A percentile compares a stretch with the other conserved stretches of the same genome.
Evolutionary conservation across 1,284 basidiomycete genomes (phyloP).

Genomic region (Ustanciosporium gigantosporum): DNA sequence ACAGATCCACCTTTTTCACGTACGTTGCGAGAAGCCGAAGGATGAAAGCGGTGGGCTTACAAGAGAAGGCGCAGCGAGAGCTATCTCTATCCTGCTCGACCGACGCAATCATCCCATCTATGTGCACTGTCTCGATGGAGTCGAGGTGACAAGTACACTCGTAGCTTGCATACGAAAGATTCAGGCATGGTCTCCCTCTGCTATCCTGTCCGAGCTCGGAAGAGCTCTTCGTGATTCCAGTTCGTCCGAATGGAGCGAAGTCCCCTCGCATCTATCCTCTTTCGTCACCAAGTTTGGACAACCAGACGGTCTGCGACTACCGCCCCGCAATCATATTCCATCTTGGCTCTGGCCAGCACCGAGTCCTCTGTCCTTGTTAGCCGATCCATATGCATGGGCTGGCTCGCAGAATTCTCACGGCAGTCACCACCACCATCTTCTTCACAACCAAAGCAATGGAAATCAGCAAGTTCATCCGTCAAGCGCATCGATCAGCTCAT

Average conservation of each 20-base stretch:
- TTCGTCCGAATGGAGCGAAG: conserved; percentile 36
- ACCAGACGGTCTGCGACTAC: conserved; percentile 48
- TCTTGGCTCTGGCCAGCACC: conserved; percentile 49
- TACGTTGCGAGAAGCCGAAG: conserved; percentile 56
- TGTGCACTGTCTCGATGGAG: conserved; percentile 58
- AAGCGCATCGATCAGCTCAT: background rate
- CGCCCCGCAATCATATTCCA: conserved; percentile 42
- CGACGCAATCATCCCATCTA: conserved; percentile 53
- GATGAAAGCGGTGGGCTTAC: conserved; percentile 55
- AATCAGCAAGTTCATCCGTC: no score
- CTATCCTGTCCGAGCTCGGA: conserved; percentile 47
- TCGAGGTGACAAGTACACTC: conserved; percentile 51
- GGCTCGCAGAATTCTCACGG: background rate
- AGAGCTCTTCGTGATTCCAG: conserved; percentile 43
- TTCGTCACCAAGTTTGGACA: conserved; percentile 54
- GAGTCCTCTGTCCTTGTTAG: conserved; percentile 17
- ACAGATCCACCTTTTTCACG: conserved; percentile 41
- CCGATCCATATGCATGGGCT: conserved; percentile 30
- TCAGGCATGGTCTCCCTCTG: conserved; percentile 48
- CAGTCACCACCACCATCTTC: background rate
- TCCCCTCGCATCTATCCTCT: conserved; percentile 42
- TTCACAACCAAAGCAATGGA: background rate
- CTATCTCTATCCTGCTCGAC: conserved; percentile 47
- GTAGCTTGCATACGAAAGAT: conserved; percentile 55
- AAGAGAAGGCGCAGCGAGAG: conserved; percentile 47